Percentiles rank a stretch among this genome's conserved stretches.
Evolutionary conservation across 768 basidiomycete species (phyloP).

Genomic region (Mycena vulgaris): DNA sequence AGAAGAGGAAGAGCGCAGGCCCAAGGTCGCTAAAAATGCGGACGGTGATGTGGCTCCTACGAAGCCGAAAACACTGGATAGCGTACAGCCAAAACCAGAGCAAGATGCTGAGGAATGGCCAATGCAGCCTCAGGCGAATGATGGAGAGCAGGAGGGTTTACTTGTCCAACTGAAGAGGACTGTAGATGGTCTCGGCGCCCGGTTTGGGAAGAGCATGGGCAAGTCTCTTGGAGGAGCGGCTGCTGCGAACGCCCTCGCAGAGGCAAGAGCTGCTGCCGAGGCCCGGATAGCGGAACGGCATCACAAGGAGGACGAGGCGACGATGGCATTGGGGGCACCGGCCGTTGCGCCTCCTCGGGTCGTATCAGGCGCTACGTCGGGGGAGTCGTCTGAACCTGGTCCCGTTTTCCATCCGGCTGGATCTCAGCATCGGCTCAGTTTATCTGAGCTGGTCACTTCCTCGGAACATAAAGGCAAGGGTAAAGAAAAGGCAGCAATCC

Average conservation of each 20-base stretch:
- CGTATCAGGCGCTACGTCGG: not conserved
- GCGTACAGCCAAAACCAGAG: not conserved
- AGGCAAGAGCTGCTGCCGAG: conserved; percentile 78
- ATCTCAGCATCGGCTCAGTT: conserved; percentile 60
- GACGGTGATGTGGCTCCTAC: conserved; percentile 52
- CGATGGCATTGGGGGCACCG: conserved; percentile 29
- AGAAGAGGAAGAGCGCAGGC: conserved; percentile 60
- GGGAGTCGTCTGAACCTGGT: not conserved
- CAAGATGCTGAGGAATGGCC: not conserved
- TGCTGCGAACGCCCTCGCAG: conserved; percentile 72
- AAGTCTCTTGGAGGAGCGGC: conserved; percentile 75
- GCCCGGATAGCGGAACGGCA: conserved; percentile 78
- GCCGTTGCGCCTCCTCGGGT: conserved; percentile 5
- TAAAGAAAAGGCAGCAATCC: conserved; percentile 40
- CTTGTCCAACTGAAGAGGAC: conserved; percentile 80
- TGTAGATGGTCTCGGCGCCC: conserved; percentile 76
- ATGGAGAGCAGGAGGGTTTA: conserved; percentile 61
- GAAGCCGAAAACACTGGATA: conserved; percentile 24
- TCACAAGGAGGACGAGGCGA: conserved; percentile 58
- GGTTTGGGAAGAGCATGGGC: conserved; percentile 68
- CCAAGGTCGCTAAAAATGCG: conserved; percentile 65
- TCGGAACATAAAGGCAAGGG: conserved; percentile 55
- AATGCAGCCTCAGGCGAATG: conserved; percentile 30
- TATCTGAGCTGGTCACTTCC: conserved; percentile 73
- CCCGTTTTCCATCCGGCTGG: conserved; percentile 14